Conservation (phyloP, 805 yeast genomes). For the Lipomyces yamanashiensis region DNA sequence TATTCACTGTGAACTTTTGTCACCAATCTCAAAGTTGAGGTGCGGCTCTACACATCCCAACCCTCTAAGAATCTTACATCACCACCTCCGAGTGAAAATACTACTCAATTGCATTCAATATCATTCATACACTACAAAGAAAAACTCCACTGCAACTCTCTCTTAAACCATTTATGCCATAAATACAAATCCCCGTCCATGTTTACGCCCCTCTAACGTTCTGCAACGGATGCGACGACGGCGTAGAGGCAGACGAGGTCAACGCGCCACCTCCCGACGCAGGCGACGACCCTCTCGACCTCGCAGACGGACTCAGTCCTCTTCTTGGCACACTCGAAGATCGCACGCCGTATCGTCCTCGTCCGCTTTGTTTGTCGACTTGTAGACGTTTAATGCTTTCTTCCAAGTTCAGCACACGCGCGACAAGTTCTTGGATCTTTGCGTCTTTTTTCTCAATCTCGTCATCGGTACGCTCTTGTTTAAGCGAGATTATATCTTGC, state of each 20-base stretch:
- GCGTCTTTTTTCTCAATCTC: conserved; percentile 43
- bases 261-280: conserved; percentile 13
- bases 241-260: conserved; percentile 8
- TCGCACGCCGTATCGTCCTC: conserved; percentile 38
- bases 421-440: conserved; percentile 40
- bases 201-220: conserved; percentile 3
- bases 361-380: conserved; percentile 31
- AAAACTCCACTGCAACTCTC: neutral
- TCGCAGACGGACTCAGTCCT: conserved; percentile 34
- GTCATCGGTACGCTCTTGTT: conserved; percentile 41
- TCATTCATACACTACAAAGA: neutral
- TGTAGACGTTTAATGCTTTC: conserved; percentile 42
- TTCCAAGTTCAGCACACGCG: conserved; percentile 41
- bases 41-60: too few relatives aligned
- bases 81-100: too few relatives aligned
- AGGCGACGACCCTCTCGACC: conserved; percentile 31
- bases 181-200: neutral
- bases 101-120: too few relatives aligned
- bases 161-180: neutral
- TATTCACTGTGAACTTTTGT: too few relatives aligned
- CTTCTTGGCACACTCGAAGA: conserved; percentile 36
- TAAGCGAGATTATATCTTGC: conserved; percentile 40
- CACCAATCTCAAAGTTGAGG: too few relatives aligned
- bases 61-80: too few relatives aligned
- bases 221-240: conserved; percentile 23